Conservation (phyloP, 2,329 filamentous ascomycete species). For the Endoconidiophora polonica region DNA sequence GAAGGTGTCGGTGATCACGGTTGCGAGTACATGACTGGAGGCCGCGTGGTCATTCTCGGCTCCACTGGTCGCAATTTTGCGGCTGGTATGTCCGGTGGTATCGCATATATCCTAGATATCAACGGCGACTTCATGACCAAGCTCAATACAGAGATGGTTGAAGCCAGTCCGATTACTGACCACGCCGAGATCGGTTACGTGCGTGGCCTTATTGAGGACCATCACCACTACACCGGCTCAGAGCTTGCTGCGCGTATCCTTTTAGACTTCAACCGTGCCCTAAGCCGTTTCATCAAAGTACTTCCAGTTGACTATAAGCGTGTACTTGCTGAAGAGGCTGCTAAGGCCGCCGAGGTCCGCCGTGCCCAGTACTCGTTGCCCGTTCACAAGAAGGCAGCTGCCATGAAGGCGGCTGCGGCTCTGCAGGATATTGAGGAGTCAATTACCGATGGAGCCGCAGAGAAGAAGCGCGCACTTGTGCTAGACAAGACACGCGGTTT, state of each 20-base stretch:
- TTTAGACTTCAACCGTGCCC: constrained; percentile 84
- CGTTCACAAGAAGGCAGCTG: constrained; percentile 46
- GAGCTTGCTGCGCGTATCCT: constrained; percentile 85
- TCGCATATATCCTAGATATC: constrained; percentile 85
- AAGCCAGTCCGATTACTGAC: constrained; percentile 69
- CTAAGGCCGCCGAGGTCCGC: constrained; percentile 71
- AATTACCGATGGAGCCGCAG: constrained; percentile 71
- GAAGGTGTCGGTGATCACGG: constrained; percentile 93
- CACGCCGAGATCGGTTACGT: constrained; percentile 79
- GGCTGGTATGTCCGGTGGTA: constrained; percentile 96
- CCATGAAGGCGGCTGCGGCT: constrained; percentile 28
- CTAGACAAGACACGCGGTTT: constrained; percentile 97
- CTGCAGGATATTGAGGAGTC: constrained; percentile 82
- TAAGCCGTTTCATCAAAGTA: constrained; percentile 84
- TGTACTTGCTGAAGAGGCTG: constrained; percentile 69
- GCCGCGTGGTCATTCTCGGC: constrained; percentile 73
- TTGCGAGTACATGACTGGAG: constrained; percentile 98
- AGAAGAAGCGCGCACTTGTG: constrained; percentile 75
- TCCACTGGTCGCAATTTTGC: constrained; percentile 91
- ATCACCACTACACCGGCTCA: constrained; percentile 94
- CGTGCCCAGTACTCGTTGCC: constrained; percentile 70
- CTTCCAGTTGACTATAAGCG: constrained; percentile 93
- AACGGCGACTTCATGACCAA: constrained; percentile 79
- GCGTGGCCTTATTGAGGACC: constrained; percentile 83
- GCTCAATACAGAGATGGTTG: constrained; percentile 96